Evolutionary conservation across 495 filamentous ascomycete species (phyloP).

Genomic region (Hypoxylon lenormandii): DNA sequence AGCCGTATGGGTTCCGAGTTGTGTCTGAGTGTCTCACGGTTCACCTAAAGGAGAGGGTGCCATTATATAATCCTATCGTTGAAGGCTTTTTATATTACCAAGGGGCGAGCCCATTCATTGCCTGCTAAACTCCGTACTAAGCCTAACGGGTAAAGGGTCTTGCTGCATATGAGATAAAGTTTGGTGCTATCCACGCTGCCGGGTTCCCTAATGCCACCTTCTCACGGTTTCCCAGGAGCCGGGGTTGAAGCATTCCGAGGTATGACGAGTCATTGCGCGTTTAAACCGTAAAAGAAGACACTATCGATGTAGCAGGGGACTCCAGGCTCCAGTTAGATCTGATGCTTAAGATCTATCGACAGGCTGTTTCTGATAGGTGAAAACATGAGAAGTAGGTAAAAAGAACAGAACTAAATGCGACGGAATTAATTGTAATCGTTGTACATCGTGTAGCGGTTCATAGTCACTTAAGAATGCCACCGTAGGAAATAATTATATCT

Average conservation of each 20-base stretch:
- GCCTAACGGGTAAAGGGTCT: constrained; percentile 7
- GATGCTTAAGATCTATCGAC: constrained; percentile 11
- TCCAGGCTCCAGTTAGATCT: constrained; percentile 20
- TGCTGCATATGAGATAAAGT: constrained; percentile 35
- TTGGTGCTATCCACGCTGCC: constrained; percentile 37
- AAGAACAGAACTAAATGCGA: background rate
- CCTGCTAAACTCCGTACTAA: constrained; percentile 11
- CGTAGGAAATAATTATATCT: too few species aligned
- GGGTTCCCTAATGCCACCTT: constrained; percentile 16
- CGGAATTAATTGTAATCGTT: background rate
- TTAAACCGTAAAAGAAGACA: constrained; percentile 15
- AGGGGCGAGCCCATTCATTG: background rate
- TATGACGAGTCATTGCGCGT: constrained; percentile 31
- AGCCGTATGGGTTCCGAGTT: constrained; percentile 19
- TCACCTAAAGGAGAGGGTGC: background rate
- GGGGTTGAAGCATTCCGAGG: constrained; percentile 1
- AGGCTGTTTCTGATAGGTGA: constrained; percentile 5
- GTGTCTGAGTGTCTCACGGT: background rate
- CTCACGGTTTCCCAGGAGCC: background rate
- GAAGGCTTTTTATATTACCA: background rate
- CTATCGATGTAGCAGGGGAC: constrained; percentile 12
- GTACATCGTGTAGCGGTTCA: background rate
- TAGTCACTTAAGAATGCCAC: background rate
- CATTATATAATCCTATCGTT: constrained; percentile 19
- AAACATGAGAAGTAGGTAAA: too few species aligned